phyloP scores from a whole-genome alignment of 805 yeast species.

The Komagataella kurtzmanii region DNA sequence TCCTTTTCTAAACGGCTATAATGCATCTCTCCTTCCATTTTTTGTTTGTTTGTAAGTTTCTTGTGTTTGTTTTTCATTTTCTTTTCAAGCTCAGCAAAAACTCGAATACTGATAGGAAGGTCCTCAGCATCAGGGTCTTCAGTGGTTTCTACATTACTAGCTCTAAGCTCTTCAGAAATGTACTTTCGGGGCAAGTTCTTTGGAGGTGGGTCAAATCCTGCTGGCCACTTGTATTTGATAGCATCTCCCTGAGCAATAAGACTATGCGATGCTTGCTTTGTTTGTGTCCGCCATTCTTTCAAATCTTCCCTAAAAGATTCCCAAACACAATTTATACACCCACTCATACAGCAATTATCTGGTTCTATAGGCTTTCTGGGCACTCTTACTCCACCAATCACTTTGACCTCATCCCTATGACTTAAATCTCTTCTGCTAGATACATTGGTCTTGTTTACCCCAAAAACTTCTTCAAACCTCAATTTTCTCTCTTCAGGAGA shows the following conservation, averaged over 20 bases:
- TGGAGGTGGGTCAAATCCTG: slow-evolving; percentile 46
- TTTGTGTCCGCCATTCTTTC: slow-evolving; percentile 58
- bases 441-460: slow-evolving; percentile 16
- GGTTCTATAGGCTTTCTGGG: slow-evolving; percentile 85
- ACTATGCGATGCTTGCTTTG: slow-evolving; percentile 40
- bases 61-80: slow-evolving; percentile 28
- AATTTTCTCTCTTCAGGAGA: slow-evolving; percentile 7
- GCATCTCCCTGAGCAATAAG: slow-evolving; percentile 24
- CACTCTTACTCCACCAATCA: slow-evolving; percentile 55
- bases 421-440: slow-evolving; percentile 23
- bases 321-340: slow-evolving; percentile 97
- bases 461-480: slow-evolving; percentile 15
- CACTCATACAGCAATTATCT: slow-evolving; percentile 95
- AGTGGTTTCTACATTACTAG: slow-evolving; percentile 6
- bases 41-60: background rate
- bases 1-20: background rate
- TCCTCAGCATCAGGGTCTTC: slow-evolving; percentile 31
- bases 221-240: slow-evolving; percentile 45
- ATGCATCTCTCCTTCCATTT: background rate
- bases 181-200: slow-evolving; percentile 24
- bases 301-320: slow-evolving; percentile 81
- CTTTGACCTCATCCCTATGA: slow-evolving; percentile 16
- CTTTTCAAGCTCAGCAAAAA: slow-evolving; percentile 75
- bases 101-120: slow-evolving; percentile 67
- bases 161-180: slow-evolving; percentile 24